Evolutionary conservation across 768 basidiomycete species (phyloP), one percentile per base, ranked within the genome.

Genomic region (Hemileccinum rubropunctum): DNA sequence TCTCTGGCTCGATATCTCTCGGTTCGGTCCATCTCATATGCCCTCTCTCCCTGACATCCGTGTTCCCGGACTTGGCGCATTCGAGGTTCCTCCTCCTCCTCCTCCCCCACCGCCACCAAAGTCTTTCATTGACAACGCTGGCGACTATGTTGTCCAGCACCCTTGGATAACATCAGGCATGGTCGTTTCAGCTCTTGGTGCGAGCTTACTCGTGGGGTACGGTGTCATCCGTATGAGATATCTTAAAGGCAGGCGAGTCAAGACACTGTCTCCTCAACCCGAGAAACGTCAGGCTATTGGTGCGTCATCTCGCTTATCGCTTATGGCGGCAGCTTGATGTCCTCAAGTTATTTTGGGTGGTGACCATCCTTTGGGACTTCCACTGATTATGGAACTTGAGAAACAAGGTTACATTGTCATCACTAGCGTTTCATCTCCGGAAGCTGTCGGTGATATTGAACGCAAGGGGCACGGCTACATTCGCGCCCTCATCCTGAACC

Each of bases 341-440:
- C 28, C 35, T 52, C 47, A 36, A 91, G 89, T 93, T 33, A 77
- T 93, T 23, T 76, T 93, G 35, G 92, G 93, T 23, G 92, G 85
- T 9, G 92, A 94, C 61, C 76, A 78, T 17, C 79, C 85, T 1
- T 72, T 84, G 44, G 90, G 81, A 7, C 73, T 83, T n/a, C 81
- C 88, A 8, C 67, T 94, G 36, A 83, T 93, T 46, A 60, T 79
- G 40, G 84, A 85, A 46, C 73, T 95, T 39, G 89, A 92, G 69
- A 76, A 74, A 60, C 80, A 83, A 52, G 91, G 89, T 0, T 94
- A 86, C 60, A 86, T 93, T 58, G 85, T 95, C 33, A 82, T 95
- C 54, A 75, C 84, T 4, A 93, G 87, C 52, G 91, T 92, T 15
- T 72, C 82, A 1, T 81, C 78, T 6, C 78, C 84, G 0, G 83